Base-by-base conservation (phyloP, 2,329 filamentous ascomycete species). In the Alternaria sp. region DNA sequence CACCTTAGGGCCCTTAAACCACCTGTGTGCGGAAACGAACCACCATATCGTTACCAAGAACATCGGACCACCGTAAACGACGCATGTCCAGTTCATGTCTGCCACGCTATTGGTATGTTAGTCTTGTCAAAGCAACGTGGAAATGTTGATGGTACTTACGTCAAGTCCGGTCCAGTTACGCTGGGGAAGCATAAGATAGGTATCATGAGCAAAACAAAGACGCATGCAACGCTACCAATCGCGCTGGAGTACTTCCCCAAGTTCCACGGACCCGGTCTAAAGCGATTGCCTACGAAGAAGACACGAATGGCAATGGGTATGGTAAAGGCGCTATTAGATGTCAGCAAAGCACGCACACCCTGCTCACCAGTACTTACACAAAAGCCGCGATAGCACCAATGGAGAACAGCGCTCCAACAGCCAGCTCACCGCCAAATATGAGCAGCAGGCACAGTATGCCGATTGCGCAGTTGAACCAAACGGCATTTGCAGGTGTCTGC, bases 1-100 rank as follows among this genome's bases (percentile, higher is more conserved):
- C 64, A 91, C 86, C 80, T 88, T 90, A 0, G 90, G 89, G 0
- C 90, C 90, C 71, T 87, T 89, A 78, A 91, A 92, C 89, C 89
- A 91, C 71, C 87, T 89, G 52, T 83, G 83, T 10, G 89, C 89
- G 68, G 86, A 85, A 5, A 91, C 79, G 44, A 87, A 79, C 83
- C 88, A 92, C 88, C 89, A 91, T 13, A 89, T 77, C 3, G 84
- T 79, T 5, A 88, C 82, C 4, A 84, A 74, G 5, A 87, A 62
- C 88, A 91, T 91, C 0, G 88, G 86, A 3, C 81, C 88, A 6
- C 88, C 89, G 77, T 89, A 91, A 9, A 90, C 88, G 23, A 91
- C 80, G 67, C 83, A 86, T 2, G 89, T 91, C 87, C 89, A 92
- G 73, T 92, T 91, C 89, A 91, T 91, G 7, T 80, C 71, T 15